These are phyloP conservation scores for Venturia oleaginea DNA, from an alignment of 2,329 filamentous ascomycete genomes.

Conservation along the genomic window DNA sequence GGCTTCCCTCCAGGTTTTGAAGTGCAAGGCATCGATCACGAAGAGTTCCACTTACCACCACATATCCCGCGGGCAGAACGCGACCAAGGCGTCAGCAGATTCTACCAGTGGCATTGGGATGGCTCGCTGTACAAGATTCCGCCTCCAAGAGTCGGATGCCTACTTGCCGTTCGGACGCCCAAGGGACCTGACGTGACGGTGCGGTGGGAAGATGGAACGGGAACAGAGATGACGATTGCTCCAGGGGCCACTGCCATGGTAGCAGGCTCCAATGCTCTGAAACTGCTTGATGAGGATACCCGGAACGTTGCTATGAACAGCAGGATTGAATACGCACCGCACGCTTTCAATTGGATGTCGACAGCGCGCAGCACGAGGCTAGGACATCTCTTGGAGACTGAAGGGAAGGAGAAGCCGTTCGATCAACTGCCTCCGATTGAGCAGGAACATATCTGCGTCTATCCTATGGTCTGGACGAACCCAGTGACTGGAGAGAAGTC, in stretches of 20 bases:
- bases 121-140: conserved; percentile 36
- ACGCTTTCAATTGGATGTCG: conserved; percentile 32
- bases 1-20: conserved; percentile 24
- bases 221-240: conserved; percentile 33
- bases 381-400: conserved; percentile 27
- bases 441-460: conserved; percentile 29
- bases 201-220: conserved; percentile 36
- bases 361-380: conserved; percentile 35
- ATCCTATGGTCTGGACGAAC: conserved; percentile 41
- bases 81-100: conserved; percentile 2
- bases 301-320: conserved; percentile 33
- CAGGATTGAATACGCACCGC: conserved; percentile 39
- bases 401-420: conserved; percentile 17
- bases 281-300: conserved; percentile 35
- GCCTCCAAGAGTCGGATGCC: conserved; percentile 35
- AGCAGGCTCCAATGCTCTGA: conserved; percentile 34
- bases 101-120: conserved; percentile 31
- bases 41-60: conserved; percentile 8
- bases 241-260: conserved; percentile 38
- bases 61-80: conserved; percentile 2
- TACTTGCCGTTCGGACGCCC: conserved; percentile 33
- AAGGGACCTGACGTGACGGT: conserved; percentile 29
- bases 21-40: conserved; percentile 8
- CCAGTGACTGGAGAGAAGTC: conserved; percentile 34
- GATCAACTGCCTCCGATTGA: conserved; percentile 32